These are phyloP conservation scores for Usnea hakonensis DNA, from an alignment of 495 filamentous ascomycete genomes.

Conservation along the genomic window DNA sequence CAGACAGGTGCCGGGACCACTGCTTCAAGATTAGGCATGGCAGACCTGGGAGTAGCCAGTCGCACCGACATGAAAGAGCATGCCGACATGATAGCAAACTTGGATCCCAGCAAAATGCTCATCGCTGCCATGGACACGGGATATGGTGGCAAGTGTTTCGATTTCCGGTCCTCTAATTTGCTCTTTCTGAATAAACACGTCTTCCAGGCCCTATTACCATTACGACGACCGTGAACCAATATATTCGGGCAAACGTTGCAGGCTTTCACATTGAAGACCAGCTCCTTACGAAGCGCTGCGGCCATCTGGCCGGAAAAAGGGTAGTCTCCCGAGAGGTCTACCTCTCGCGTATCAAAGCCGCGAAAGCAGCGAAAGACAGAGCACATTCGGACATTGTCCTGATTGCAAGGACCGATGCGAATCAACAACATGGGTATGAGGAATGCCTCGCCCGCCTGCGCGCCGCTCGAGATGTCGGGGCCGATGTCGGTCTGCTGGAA, in stretches of 20 bases:
- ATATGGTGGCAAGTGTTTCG: conserved; percentile 43
- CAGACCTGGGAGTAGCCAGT: conserved; percentile 57
- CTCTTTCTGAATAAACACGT: not conserved
- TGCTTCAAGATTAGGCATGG: conserved; percentile 53
- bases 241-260: conserved; percentile 60
- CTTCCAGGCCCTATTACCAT: conserved; percentile 51
- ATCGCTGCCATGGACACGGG: conserved; percentile 67
- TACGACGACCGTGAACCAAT: conserved; percentile 53
- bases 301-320: conserved; percentile 54
- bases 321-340: conserved; percentile 49
- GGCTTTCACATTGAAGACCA: conserved; percentile 70
- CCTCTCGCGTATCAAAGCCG: conserved; percentile 48
- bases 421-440: conserved; percentile 56
- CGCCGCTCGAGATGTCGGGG: conserved; percentile 48
- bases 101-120: conserved; percentile 50
- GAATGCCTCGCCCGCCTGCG: conserved; percentile 50
- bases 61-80: conserved; percentile 58
- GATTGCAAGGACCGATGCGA: conserved; percentile 61
- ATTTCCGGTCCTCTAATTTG: not conserved
- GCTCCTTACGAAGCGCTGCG: conserved; percentile 57
- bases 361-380: conserved; percentile 40
- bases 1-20: conserved; percentile 64
- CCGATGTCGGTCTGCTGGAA: conserved; percentile 60
- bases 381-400: conserved; percentile 54
- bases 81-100: conserved; percentile 56